phyloP scores from a whole-genome alignment of 176 grass and related monocot species.

The Carex pumila region DNA sequence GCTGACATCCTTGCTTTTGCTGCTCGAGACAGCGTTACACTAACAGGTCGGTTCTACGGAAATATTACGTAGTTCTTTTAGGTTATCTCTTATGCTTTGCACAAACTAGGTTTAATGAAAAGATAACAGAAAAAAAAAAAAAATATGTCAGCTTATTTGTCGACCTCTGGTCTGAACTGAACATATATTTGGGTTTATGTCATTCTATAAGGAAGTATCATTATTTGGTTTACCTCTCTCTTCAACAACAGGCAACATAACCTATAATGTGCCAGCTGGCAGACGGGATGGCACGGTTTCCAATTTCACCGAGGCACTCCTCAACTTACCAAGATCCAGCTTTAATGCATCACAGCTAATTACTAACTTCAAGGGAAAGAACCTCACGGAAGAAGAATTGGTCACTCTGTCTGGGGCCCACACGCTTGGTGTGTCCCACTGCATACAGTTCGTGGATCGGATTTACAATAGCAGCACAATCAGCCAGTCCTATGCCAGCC shows the following conservation, averaged over 20 bases:
- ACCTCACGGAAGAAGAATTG: constrained; percentile 53
- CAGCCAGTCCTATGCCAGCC: constrained; percentile 36
- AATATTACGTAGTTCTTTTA: not conserved
- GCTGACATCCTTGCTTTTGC: constrained; percentile 60
- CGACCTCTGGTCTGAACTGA: not conserved
- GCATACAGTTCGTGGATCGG: constrained; percentile 31
- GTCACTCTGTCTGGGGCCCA: constrained; percentile 66
- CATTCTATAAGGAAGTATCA: not conserved
- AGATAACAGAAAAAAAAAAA: not conserved
- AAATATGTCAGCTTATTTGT: not conserved
- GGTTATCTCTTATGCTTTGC: not conserved
- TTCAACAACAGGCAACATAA: constrained; percentile 18
- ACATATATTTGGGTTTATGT: no score
- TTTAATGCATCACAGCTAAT: constrained; percentile 20
- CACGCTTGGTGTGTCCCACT: constrained; percentile 71
- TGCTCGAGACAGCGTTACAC: constrained; percentile 30
- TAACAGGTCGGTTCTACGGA: not conserved
- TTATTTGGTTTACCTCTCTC: not conserved
- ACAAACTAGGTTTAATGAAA: not conserved
- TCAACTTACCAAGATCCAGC: constrained; percentile 30
- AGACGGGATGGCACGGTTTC: constrained; percentile 52
- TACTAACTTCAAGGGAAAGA: not conserved
- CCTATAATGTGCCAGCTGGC: constrained; percentile 39
- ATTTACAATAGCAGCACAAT: constrained; percentile 32
- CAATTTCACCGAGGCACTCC: not conserved